These are phyloP conservation scores for Kwoniella europaea DNA, from an alignment of 768 basidiomycete genomes.

Conservation along the genomic window DNA sequence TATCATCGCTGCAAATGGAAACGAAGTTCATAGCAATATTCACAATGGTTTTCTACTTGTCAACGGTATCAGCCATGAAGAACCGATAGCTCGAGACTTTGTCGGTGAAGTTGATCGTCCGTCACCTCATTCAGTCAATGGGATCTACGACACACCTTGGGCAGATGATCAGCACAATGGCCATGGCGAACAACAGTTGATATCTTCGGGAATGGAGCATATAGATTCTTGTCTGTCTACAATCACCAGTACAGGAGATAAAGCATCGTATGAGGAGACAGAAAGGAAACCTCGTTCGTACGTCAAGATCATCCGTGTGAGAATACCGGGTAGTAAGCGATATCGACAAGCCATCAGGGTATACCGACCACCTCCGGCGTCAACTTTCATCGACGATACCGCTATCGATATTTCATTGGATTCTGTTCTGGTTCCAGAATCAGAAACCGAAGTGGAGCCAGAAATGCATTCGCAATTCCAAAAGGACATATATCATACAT, in stretches of 20 bases:
- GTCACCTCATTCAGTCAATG: no score
- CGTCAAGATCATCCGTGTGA: conserved; percentile 6
- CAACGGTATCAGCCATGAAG: not conserved
- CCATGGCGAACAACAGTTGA: not conserved
- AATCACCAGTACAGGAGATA: not conserved
- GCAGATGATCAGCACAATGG: no score
- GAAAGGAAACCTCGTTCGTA: not conserved
- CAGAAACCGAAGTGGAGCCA: not conserved
- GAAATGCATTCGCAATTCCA: conserved; percentile 24
- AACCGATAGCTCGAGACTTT: conserved; percentile 15
- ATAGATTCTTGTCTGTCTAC: conserved; percentile 12
- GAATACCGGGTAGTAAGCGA: conserved; percentile 20
- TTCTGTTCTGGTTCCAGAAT: not conserved
- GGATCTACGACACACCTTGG: no score
- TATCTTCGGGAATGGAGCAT: not conserved
- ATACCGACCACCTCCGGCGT: not conserved
- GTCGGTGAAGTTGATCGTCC: not conserved
- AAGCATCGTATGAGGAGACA: not conserved
- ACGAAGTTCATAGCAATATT: no score
- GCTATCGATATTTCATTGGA: not conserved
- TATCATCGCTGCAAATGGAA: no score
- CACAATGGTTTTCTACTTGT: not conserved
- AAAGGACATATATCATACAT: conserved; percentile 16
- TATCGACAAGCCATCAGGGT: conserved; percentile 18
- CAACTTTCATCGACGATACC: not conserved